Evolutionary conservation across 2,329 filamentous ascomycete species (phyloP), one percentile per base, ranked within the genome.

Genomic region (Verruconis gallopava): DNA sequence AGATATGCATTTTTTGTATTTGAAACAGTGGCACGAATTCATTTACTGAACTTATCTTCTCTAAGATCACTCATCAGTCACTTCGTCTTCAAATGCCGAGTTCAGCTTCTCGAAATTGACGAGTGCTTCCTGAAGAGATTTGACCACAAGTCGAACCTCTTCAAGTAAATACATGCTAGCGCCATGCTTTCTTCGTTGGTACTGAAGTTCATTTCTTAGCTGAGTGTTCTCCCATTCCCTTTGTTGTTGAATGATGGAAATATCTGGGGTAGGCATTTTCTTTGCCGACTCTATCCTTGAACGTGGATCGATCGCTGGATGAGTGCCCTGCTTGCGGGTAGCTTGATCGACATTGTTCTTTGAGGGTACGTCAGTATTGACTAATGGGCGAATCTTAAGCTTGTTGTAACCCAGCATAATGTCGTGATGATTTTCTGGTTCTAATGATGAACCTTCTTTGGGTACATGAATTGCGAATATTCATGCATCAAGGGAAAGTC

Each of bases 91-190:
- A 21, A 25, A 38, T 38, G 21, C 37, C n/a, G 37, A 38, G 37
- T 38, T 38, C 37, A 38, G 37, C 37, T 38, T 38, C 37, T 38
- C 9, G 20, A 38, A 38, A 38, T 38, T 38, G 9, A 38, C 37
- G 21, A 38, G 37, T 38, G 37, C 37, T 15, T 38, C 11, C 37
- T 38, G 20, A 38, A 38, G 37, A 21, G 37, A 21, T 21, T 38
- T 21, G 20, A 38, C 37, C 37, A 38, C 37, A 21, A 38, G 37
- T 38, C 37, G 9, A 38, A 38, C 37, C 17, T 38, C 37, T 38
- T 38, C 20, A 6, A 38, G 18, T 21, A 38, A 21, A 38, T 38
- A 38, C 37, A 38, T 38, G 37, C 37, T 38, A 25, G 37, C 37
- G 9, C 37, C 20, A 38, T 38, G 20, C 37, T 38, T 38, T 38